phyloP scores from a whole-genome alignment of 2,329 filamentous ascomycete genomes.

The Emergomyces orientalis region DNA sequence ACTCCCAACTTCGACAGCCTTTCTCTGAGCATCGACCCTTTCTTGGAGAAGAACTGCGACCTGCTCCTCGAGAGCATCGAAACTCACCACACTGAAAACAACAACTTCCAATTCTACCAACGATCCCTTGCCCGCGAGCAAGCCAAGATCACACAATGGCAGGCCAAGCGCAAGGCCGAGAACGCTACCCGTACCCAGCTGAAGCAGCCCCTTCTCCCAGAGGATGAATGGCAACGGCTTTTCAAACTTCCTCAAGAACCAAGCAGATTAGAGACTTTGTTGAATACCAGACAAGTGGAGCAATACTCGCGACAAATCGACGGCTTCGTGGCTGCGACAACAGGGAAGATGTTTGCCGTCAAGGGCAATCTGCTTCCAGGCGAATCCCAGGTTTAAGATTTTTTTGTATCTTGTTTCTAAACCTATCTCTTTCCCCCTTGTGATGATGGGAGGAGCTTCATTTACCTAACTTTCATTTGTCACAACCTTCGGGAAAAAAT shows the following conservation, averaged over 20 bases:
- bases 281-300: constrained; percentile 93
- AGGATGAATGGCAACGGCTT: constrained; percentile 96
- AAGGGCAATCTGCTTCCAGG: constrained; percentile 58
- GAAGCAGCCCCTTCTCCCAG: constrained; percentile 80
- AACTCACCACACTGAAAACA: constrained; percentile 94
- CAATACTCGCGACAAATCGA: constrained; percentile 97
- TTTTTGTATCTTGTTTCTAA: background rate
- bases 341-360: constrained; percentile 96
- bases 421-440: constrained; percentile 7
- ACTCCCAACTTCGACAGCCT: constrained; percentile 83
- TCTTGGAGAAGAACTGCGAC: constrained; percentile 97
- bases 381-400: constrained; percentile 31
- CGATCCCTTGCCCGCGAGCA: constrained; percentile 89
- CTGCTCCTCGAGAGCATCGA: constrained; percentile 94
- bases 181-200: constrained; percentile 74
- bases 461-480: background rate
- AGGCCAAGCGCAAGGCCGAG: constrained; percentile 92
- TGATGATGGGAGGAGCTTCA: background rate
- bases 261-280: constrained; percentile 81
- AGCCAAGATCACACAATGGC: constrained; percentile 92
- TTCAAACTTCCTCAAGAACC: constrained; percentile 98
- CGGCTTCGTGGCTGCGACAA: constrained; percentile 84
- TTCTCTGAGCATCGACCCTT: constrained; percentile 89
- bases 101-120: constrained; percentile 98
- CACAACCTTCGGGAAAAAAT: background rate